A percentile compares a stretch with the other conserved stretches of the same genome.
These are phyloP conservation scores for Boletales sp. DNA, from an alignment of 768 basidiomycete genomes.

Conservation along the genomic window DNA sequence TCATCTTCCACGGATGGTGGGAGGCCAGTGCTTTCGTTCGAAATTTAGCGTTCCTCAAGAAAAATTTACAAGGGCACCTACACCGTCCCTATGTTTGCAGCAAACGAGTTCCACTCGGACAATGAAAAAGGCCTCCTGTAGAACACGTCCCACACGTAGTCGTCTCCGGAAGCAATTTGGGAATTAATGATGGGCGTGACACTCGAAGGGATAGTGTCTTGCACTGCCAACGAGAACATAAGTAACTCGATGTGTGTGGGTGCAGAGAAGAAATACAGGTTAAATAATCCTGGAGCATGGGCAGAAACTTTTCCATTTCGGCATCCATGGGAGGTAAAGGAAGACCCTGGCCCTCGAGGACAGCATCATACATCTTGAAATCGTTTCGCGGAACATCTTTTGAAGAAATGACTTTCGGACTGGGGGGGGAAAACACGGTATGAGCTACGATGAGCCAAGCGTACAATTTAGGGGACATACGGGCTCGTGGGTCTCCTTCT, in stretches of 20 bases:
- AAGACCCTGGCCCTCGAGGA: slow-evolving; percentile 40
- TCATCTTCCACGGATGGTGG: slow-evolving; percentile 53
- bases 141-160: slow-evolving; percentile 85
- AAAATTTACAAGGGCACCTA: slow-evolving; percentile 31
- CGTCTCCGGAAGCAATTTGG: slow-evolving; percentile 31
- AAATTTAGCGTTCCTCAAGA: background rate
- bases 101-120: slow-evolving; percentile 56
- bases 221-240: slow-evolving; percentile 19
- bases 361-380: slow-evolving; percentile 72
- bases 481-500: slow-evolving; percentile 38
- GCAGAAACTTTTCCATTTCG: slow-evolving; percentile 76
- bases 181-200: background rate
- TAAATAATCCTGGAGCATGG: slow-evolving; percentile 74
- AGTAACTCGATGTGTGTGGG: background rate
- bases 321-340: slow-evolving; percentile 38
- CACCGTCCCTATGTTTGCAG: slow-evolving; percentile 61
- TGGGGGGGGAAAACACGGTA: slow-evolving; percentile 17
- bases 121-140: slow-evolving; percentile 63
- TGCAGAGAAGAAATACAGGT: slow-evolving; percentile 37
- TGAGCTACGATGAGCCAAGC: background rate
- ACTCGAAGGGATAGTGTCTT: slow-evolving; percentile 17
- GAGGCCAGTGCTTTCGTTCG: slow-evolving; percentile 51
- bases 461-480: slow-evolving; percentile 28
- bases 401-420: slow-evolving; percentile 53
- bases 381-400: slow-evolving; percentile 46